Base-by-base conservation (phyloP, 805 yeast genomes). In the Isabelozyma pseudorhagii region DNA sequence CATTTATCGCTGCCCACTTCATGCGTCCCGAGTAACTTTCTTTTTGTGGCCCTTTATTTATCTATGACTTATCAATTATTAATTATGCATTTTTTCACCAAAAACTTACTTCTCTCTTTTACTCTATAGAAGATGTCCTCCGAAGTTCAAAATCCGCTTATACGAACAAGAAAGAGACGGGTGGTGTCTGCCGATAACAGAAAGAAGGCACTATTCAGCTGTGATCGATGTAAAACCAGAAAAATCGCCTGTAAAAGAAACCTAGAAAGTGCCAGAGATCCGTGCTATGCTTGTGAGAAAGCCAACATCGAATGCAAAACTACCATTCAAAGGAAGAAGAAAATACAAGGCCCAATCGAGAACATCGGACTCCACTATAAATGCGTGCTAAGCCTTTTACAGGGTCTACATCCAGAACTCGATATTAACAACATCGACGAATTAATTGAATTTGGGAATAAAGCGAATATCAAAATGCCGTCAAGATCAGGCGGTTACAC, bases 181-280 rank as follows among this genome's bases (percentile, higher is more conserved):
- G 56, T 63, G 6, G 77, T 75, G 0, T 59, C 74, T 0, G 63
- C 71, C 1, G 75, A 69, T 41, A 58, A 62, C 21, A 55, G 79
- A 18, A 67, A 70, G 42, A 53, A 80, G 44, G 79, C 79, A 0
- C 65, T 72, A 3, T 75, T 67, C 57, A 66, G 74, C 8, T 77
- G 81, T 50, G 80, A 77, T 54, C 54, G 79, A 11, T 77, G 81
- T 52, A 75, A 75, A 56, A 46, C 63, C 11, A 60, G 75, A 40
- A 77, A 77, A 61, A 69, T 72, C 38, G 72, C 71, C 40, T 77
- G 81, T 56, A 63, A 67, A 34, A 53, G 80, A 38, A 48, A 38
- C 66, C 1, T 69, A 62, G 8, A 54, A 55, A 3, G 56, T 64
- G 38, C 40, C 15, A 14, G 67, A 63, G 45, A 53, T 63, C 74